These are phyloP conservation scores for Cucurbita maxima DNA, from an alignment of 306 rosid genomes.

Conservation along the genomic window DNA sequence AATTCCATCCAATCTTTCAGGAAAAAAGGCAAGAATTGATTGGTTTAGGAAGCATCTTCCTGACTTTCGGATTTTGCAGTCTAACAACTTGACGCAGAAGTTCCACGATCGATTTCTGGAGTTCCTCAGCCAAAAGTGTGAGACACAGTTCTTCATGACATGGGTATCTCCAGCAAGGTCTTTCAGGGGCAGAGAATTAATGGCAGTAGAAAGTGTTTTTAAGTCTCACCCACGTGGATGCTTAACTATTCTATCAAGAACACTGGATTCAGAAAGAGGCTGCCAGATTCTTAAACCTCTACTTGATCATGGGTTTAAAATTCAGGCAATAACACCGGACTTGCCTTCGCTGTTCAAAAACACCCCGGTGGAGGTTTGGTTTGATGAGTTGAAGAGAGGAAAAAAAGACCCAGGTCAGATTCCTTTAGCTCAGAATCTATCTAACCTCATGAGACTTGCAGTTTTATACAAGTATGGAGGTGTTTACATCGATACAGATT, in stretches of 20 bases:
- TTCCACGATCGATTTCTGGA: slow-evolving; percentile 11
- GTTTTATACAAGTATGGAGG: slow-evolving; percentile 65
- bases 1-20: slow-evolving; percentile 24
- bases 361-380: slow-evolving; percentile 57
- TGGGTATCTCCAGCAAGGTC: slow-evolving; percentile 15
- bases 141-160: slow-evolving; percentile 14
- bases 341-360: slow-evolving; percentile 39
- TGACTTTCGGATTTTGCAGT: slow-evolving; percentile 5
- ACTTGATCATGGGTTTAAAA: slow-evolving; percentile 37
- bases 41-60: slow-evolving; percentile 14
- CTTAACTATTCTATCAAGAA: slow-evolving; percentile 46
- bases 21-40: slow-evolving; percentile 6
- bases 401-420: slow-evolving; percentile 73
- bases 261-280: slow-evolving; percentile 38
- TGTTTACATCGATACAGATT: slow-evolving; percentile 55
- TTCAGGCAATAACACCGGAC: slow-evolving; percentile 46
- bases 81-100: slow-evolving; percentile 8
- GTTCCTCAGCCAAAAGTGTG: slow-evolving; percentile 12
- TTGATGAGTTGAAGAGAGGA: slow-evolving; percentile 36
- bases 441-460: slow-evolving; percentile 56
- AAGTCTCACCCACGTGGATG: slow-evolving; percentile 55
- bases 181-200: slow-evolving; percentile 25
- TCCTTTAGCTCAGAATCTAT: slow-evolving; percentile 57
- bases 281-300: slow-evolving; percentile 43
- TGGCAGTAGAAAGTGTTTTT: slow-evolving; percentile 42